Evolutionary conservation across 2,329 filamentous ascomycete species (phyloP), one percentile per base, ranked within the genome.

Genomic region (Venturia effusa): DNA sequence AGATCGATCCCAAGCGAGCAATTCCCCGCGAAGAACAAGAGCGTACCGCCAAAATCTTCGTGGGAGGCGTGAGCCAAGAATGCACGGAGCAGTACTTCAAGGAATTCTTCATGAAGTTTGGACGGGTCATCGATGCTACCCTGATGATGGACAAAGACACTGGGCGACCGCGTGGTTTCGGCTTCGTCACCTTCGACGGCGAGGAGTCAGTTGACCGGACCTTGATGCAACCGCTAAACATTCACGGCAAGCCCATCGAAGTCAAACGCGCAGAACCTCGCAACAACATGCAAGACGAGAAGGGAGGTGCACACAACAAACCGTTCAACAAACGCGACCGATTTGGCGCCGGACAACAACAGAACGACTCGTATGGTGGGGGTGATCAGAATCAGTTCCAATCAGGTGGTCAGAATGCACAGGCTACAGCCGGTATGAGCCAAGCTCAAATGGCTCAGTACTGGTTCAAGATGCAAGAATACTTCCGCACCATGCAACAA

Each of bases 91-190:
- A 92, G 67, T 92, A 97, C 73, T 99, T 99, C 75, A 92, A 91
- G 72, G 88, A 94, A 66, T 99, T 96, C 77, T 99, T 99, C 78
- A 91, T 89, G 71, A 90, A 96, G 72, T 99, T 97, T 71, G 94
- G 94, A 34, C 88, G 93, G 66, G 94, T 99, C 24, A 88, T 99
- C 45, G 94, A 99, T 77, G 94, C 94, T 1, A 99, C 94, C 0
- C 85, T 99, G 2, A 99, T 99, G 94, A 99, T 99, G 87, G 94
- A 99, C 75, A 99, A 99, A 77, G 94, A 99, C 75, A 99, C 94
- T 0, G 94, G 94, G n/a, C 86, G 94, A 48, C 94, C 94, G 2
- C 84, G 94, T 72, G 94, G 94, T 1, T 99, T 99, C 71, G 94
- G 94, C 17, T 99, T 99, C 74, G 94, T 99, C 62, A 99, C 94